phyloP scores from a whole-genome alignment of 139 green algal genomes.

The Astrephomene gubernaculifera region DNA sequence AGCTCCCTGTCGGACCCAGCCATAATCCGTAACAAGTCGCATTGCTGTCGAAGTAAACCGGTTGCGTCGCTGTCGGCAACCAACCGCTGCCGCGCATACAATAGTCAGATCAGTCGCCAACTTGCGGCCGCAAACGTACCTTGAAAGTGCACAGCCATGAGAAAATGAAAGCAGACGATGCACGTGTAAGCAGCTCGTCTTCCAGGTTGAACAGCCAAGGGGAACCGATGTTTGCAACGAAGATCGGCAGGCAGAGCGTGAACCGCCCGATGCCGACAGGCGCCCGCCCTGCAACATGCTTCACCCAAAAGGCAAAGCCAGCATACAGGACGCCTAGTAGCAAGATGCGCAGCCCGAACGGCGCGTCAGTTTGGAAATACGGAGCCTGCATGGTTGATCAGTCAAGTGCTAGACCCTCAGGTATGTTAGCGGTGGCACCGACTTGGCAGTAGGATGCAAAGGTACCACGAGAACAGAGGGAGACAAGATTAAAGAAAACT shows the following conservation, averaged over 20 bases:
- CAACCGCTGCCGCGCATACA: too few species aligned
- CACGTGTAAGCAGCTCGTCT: neutral
- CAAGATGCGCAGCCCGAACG: neutral
- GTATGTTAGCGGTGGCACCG: too few species aligned
- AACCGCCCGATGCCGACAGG: neutral
- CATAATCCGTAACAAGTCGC: neutral
- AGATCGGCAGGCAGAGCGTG: neutral
- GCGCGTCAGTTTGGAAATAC: neutral
- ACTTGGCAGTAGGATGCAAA: too few species aligned
- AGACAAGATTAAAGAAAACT: too few species aligned
- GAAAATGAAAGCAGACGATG: neutral
- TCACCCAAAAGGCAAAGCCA: neutral
- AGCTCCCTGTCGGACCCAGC: neutral
- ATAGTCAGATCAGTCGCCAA: too few species aligned
- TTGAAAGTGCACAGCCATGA: conserved; percentile 7
- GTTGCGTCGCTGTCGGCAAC: neutral
- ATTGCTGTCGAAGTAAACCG: neutral
- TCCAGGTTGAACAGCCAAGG: conserved; percentile 10
- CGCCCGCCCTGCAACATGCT: neutral
- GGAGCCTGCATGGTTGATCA: too few species aligned
- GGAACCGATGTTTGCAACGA: neutral
- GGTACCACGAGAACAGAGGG: too few species aligned
- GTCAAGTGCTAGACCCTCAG: too few species aligned
- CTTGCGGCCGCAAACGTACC: neutral
- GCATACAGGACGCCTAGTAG: neutral